Percentiles rank a stretch among this genome's conserved stretches.
Conservation (phyloP, 2,329 filamentous ascomycete species). For the Colletotrichum sp. region DNA sequence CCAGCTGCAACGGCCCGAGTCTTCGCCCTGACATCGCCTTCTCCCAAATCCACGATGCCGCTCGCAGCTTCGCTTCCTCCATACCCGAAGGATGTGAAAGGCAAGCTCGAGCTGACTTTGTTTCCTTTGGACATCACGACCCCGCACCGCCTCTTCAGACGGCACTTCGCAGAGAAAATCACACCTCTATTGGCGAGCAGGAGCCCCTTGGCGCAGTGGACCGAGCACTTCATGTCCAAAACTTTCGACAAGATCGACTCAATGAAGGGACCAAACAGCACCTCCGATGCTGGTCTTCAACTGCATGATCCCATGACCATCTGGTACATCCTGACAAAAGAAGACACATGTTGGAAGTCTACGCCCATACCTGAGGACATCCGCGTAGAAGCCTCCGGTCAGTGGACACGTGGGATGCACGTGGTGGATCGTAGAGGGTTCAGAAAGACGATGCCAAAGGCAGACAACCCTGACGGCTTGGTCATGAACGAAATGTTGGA, state of each 20-base stretch:
- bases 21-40: constrained; percentile 76
- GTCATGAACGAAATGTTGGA: constrained; percentile 61
- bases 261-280: constrained; percentile 57
- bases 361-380: constrained; percentile 75
- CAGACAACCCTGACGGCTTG: constrained; percentile 38
- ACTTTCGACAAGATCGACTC: constrained; percentile 72
- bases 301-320: constrained; percentile 81
- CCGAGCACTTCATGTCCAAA: constrained; percentile 71
- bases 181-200: constrained; percentile 61
- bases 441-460: constrained; percentile 28
- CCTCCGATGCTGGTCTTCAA: constrained; percentile 62
- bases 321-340: constrained; percentile 75
- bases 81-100: constrained; percentile 69
- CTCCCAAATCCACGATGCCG: constrained; percentile 81
- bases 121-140: constrained; percentile 84
- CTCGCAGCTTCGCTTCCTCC: constrained; percentile 60
- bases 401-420: constrained; percentile 95
- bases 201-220: constrained; percentile 78
- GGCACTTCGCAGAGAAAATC: constrained; percentile 61
- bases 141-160: constrained; percentile 67
- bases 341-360: constrained; percentile 62
- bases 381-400: constrained; percentile 84
- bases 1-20: constrained; percentile 77
- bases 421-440: constrained; percentile 74
- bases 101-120: constrained; percentile 68